Conservation (phyloP, 2,329 filamentous ascomycete genomes). For the Cucurbitaria berberidis region DNA sequence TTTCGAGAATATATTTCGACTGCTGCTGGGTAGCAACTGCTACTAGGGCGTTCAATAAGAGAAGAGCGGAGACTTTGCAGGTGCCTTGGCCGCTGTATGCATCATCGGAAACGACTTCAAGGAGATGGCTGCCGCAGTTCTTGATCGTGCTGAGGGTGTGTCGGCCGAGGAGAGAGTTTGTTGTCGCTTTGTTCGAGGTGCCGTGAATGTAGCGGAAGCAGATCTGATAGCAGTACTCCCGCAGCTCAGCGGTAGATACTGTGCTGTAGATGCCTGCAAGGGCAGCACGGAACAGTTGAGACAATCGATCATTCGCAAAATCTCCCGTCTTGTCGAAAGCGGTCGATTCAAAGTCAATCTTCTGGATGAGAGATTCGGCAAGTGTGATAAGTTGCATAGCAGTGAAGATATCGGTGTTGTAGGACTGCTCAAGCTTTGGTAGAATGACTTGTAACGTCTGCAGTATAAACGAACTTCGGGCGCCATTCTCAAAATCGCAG, state of each 20-base stretch:
- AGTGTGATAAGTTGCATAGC: conserved; percentile 78
- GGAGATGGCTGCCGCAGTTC: conserved; percentile 77
- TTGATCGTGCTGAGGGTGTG: conserved; percentile 74
- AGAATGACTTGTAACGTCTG: conserved; percentile 87
- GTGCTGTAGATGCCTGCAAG: conserved; percentile 79
- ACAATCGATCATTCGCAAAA: conserved; percentile 84
- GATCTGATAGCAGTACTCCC: conserved; percentile 89
- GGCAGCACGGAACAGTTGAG: conserved; percentile 88
- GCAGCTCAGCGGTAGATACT: conserved; percentile 71
- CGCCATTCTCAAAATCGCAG: conserved; percentile 76
- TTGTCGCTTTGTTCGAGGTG: conserved; percentile 59
- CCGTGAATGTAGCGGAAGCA: conserved; percentile 84
- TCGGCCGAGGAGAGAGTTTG: conserved; percentile 41
- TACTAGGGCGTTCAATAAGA: conserved; percentile 81
- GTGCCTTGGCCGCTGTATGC: conserved; percentile 82
- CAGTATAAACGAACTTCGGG: conserved; percentile 78
- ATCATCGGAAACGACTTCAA: conserved; percentile 91
- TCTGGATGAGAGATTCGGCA: conserved; percentile 73
- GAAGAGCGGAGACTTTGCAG: conserved; percentile 83
- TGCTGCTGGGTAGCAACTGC: conserved; percentile 74
- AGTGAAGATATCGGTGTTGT: conserved; percentile 70
- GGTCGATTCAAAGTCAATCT: conserved; percentile 65
- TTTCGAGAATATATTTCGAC: conserved; percentile 76
- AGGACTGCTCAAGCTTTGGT: conserved; percentile 81
- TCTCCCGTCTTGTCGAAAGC: conserved; percentile 63